Conservation (phyloP, 2,329 filamentous ascomycete genomes). For the Fusarium tjaetaba region DNA sequence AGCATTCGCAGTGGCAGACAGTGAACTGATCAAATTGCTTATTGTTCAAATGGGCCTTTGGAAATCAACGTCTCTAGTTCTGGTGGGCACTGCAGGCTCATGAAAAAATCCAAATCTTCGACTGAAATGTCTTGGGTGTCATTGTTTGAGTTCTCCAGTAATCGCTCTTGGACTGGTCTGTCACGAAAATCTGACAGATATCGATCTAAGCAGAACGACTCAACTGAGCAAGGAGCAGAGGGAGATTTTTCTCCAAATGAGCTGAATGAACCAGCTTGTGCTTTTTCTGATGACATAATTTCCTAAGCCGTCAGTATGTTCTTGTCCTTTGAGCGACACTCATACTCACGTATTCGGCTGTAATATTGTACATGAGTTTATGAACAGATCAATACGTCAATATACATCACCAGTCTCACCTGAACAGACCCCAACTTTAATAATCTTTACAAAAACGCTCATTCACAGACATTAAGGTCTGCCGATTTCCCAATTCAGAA, state of each 20-base stretch:
- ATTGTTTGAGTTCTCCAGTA: background rate
- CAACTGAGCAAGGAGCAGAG: background rate
- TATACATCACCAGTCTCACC: background rate
- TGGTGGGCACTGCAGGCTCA: fast-evolving
- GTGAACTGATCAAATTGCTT: background rate
- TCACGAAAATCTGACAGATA: background rate
- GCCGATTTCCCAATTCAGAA: background rate
- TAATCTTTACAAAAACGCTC: background rate
- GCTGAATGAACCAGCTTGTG: background rate
- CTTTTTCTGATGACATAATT: background rate
- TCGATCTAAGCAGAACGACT: background rate
- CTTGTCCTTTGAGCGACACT: background rate
- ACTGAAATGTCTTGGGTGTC: background rate
- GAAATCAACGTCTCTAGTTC: background rate
- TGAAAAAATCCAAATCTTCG: fast-evolving
- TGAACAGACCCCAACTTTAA: background rate
- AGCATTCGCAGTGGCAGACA: background rate
- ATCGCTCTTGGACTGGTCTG: background rate
- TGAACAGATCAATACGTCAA: background rate
- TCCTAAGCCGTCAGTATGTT: background rate
- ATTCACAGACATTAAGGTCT: background rate
- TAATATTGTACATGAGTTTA: background rate
- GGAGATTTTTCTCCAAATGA: background rate
- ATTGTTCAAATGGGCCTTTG: background rate
- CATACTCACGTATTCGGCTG: background rate